phyloP scores from a whole-genome alignment of 2,329 filamentous ascomycete genomes.

The Ophiostoma himal-ulmi region DNA sequence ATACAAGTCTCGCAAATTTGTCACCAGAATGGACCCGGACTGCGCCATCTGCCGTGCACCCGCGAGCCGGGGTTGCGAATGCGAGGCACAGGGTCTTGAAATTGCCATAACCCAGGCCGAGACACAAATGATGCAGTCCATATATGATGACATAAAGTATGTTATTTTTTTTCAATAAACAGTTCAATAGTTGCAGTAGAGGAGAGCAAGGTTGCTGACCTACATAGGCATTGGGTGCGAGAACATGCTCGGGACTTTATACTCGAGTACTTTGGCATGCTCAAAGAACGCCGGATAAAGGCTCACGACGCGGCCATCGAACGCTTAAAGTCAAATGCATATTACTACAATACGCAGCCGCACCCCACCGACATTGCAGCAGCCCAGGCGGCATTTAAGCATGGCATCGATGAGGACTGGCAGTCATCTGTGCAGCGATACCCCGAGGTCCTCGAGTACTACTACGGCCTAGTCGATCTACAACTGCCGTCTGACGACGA shows the following conservation, averaged over 20 bases:
- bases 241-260: conserved; percentile 63
- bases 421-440: conserved; percentile 67
- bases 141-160: conserved; percentile 60
- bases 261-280: conserved; percentile 57
- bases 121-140: conserved; percentile 55
- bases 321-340: conserved; percentile 49
- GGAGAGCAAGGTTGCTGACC: background rate
- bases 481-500: conserved; percentile 59
- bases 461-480: conserved; percentile 64
- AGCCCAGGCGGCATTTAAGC: conserved; percentile 61
- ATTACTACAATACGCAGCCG: conserved; percentile 54
- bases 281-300: conserved; percentile 56
- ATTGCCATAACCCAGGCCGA: conserved; percentile 59
- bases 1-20: conserved; percentile 41
- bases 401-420: conserved; percentile 75
- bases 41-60: conserved; percentile 61
- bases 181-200: too few relatives aligned
- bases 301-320: conserved; percentile 52
- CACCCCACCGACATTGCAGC: conserved; percentile 58
- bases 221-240: conserved; percentile 56
- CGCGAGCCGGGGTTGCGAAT: conserved; percentile 55
- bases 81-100: conserved; percentile 60
- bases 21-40: conserved; percentile 62
- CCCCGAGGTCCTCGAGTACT: conserved; percentile 77
- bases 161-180: background rate